Evolutionary conservation across 805 yeast species (phyloP).

Genomic region (Ogataea salicorniae): DNA sequence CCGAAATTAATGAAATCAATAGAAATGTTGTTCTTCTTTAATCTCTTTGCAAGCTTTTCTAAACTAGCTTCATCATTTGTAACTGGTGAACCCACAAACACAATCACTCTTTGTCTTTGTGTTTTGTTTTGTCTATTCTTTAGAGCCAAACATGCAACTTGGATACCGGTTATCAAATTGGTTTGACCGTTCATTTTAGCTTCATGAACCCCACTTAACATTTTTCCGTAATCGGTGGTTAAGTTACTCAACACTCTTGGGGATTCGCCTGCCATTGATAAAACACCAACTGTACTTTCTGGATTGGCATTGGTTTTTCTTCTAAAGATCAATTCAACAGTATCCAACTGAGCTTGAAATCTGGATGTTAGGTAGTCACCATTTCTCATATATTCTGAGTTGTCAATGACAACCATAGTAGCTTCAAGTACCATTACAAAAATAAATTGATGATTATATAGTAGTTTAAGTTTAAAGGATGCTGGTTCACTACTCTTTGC

Average conservation of each 20-base stretch:
- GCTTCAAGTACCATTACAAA: slow-evolving; percentile 84
- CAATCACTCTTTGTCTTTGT: slow-evolving; percentile 85
- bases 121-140: slow-evolving; percentile 94
- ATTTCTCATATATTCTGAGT: slow-evolving; percentile 92
- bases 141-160: slow-evolving; percentile 89
- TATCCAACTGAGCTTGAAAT: slow-evolving; percentile 87
- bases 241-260: slow-evolving; percentile 87
- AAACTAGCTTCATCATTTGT: slow-evolving; percentile 63
- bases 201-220: slow-evolving; percentile 78
- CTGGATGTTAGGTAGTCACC: slow-evolving; percentile 90
- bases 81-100: slow-evolving; percentile 86
- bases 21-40: slow-evolving; percentile 90
- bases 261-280: slow-evolving; percentile 82
- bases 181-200: slow-evolving; percentile 61
- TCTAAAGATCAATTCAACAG: slow-evolving; percentile 81
- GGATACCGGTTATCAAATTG: slow-evolving; percentile 78
- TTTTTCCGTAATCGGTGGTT: slow-evolving; percentile 81
- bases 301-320: slow-evolving; percentile 86
- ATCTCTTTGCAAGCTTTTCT: slow-evolving; percentile 78
- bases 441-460: background rate
- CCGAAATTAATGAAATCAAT: slow-evolving; percentile 91
- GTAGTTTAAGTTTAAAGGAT: slow-evolving; percentile 1
- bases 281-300: slow-evolving; percentile 87
- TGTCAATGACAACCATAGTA: slow-evolving; percentile 90
- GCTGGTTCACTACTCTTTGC: background rate